Base-by-base conservation (phyloP, 164 flowering plant genomes). In the Santalum album region DNA sequence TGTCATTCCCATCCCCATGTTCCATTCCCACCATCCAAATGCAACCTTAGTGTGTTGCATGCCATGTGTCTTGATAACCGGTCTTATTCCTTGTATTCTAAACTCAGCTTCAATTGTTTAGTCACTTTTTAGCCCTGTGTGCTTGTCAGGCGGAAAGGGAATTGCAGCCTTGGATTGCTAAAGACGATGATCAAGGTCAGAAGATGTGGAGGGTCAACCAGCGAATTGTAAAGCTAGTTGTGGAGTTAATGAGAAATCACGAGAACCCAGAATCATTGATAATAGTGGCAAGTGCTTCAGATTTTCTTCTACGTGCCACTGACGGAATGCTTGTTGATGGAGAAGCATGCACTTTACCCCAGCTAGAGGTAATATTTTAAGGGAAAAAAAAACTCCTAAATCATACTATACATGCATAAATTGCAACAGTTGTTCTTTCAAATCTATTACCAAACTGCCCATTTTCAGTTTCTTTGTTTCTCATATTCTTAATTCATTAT, bases 311-410 rank as follows among this genome's bases (percentile, higher is more conserved):
- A 25, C 90, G 87, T 51, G 95, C 98, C 43, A 91, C 98, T 26
- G 98, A 91, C 74, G 98, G 98, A 49, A 77, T 91, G 84, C 94
- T 88, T 39, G 83, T 91, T 46, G 98, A 91, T 72, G 98, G 98
- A 63, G 96, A 91, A 74, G 96, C 96, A 60, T 91, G 98, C 74
- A 88, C 96, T 56, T 66, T 86, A 62, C 98, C 98, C 16, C 98
- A 88, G 65, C 69, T 91, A 55, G 96, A 91, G 98, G 98, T 91
- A 69, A 51, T 20, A 25, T 56, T 34, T 42, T 25, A 12, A 2
- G 7, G 21, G 21, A 11, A 5, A 42, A 11, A 18, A 18, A 11
- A 42, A 18, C 21, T n/a, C 20, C 5, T 17, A 6, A 7, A 36
- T 14, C 16, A 42, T 12, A 42, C 20, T 9, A 38, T 4, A 15